Percentiles rank a stretch among this genome's conserved stretches.
Evolutionary conservation across 257 asterid species (phyloP).

Genomic region (Rhazya stricta): DNA sequence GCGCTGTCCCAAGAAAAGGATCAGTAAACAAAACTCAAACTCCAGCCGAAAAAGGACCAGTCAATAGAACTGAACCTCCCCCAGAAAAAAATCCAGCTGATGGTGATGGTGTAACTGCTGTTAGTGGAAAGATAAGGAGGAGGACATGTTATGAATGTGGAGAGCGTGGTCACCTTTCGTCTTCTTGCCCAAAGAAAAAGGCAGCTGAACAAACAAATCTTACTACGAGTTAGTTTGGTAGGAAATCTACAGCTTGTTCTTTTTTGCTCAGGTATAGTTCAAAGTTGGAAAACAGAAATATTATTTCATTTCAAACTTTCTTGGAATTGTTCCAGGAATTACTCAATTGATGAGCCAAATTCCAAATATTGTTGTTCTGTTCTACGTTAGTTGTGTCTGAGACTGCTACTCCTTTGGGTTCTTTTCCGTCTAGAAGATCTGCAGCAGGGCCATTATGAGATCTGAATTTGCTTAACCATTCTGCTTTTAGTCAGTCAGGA

Average conservation of each 20-base stretch:
- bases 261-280: background rate
- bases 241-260: background rate
- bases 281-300: background rate
- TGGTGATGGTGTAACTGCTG: slow-evolving; percentile 21
- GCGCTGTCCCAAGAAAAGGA: slow-evolving; percentile 66
- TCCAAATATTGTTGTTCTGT: background rate
- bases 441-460: too few species aligned
- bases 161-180: slow-evolving; percentile 76
- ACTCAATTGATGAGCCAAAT: background rate
- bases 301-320: background rate
- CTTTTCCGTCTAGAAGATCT: background rate
- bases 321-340: slow-evolving; percentile 4
- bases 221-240: slow-evolving; percentile 24
- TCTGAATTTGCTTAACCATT: background rate
- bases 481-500: background rate
- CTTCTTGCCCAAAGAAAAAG: slow-evolving; percentile 63
- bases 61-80: slow-evolving; percentile 1
- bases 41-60: background rate
- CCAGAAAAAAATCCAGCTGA: slow-evolving; percentile 23
- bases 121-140: slow-evolving; percentile 67
- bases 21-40: slow-evolving; percentile 24
- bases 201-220: slow-evolving; percentile 34
- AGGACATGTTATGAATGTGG: slow-evolving; percentile 87
- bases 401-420: too few species aligned
- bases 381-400: background rate